phyloP scores from a whole-genome alignment of 2,329 filamentous ascomycete species.

The Paracamarosporium sp. region DNA sequence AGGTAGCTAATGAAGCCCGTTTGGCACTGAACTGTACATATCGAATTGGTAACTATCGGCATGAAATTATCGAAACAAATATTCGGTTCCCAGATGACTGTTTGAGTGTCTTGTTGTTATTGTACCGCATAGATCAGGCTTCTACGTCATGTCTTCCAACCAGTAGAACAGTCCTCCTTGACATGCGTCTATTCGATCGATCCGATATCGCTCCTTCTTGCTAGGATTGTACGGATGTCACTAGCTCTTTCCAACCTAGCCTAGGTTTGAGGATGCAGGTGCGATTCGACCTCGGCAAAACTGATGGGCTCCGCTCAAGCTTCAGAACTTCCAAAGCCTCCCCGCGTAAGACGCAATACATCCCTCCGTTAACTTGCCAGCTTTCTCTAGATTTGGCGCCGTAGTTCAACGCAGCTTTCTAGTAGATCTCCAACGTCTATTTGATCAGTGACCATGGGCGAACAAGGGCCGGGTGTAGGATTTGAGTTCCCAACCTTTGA shows the following conservation, averaged over 20 bases:
- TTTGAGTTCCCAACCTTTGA: conserved; percentile 79
- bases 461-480: conserved; percentile 63
- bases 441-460: conserved; percentile 32
- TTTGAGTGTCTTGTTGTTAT: neutral
- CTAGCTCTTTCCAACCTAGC: conserved; percentile 13
- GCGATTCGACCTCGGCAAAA: conserved; percentile 42
- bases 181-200: neutral
- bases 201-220: conserved; percentile 8
- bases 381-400: neutral
- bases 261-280: conserved; percentile 15
- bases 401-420: neutral
- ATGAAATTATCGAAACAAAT: conserved; percentile 1
- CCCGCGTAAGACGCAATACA: conserved; percentile 28
- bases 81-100: neutral
- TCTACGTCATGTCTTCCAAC: too few species aligned
- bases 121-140: too few species aligned
- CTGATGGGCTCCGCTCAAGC: conserved; percentile 29
- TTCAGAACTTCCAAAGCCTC: conserved; percentile 31
- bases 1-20: conserved; percentile 15
- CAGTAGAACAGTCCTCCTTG: too few species aligned
- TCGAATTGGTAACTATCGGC: conserved; percentile 11
- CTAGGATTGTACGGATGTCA: neutral
- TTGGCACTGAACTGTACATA: conserved; percentile 26
- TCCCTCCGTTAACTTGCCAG: neutral
- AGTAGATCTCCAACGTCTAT: neutral